Evolutionary conservation across 345 rosid genomes (phyloP).

Genomic region (Erodium maritimum): DNA sequence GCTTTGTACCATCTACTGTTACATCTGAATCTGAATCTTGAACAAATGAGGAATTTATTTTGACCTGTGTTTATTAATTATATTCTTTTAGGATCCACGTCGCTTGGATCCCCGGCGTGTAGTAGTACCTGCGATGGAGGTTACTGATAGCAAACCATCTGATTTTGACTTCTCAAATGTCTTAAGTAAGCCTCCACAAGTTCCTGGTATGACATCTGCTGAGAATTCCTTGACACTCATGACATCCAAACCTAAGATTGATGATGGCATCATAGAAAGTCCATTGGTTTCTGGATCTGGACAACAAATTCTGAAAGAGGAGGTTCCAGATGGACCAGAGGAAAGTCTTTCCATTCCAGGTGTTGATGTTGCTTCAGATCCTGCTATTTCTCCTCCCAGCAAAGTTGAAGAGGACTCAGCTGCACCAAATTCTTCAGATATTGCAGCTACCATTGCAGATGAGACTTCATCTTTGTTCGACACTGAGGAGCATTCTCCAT

Average conservation of each 20-base stretch:
- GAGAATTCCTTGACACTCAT: conserved; percentile 27
- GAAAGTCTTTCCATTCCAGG: conserved; percentile 32
- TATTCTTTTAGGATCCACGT: conserved; percentile 79
- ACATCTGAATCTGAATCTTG: no score
- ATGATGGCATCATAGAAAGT: conserved; percentile 35
- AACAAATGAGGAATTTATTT: conserved; percentile 1
- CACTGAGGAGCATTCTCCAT: conserved; percentile 35
- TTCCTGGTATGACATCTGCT: conserved; percentile 23
- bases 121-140: conserved; percentile 32
- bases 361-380: conserved; percentile 36
- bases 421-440: conserved; percentile 30
- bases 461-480: conserved; percentile 31
- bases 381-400: conserved; percentile 28
- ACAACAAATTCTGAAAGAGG: conserved; percentile 40
- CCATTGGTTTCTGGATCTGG: conserved; percentile 24
- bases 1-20: conserved; percentile 5
- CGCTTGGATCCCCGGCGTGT: conserved; percentile 84
- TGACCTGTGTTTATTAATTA: background rate
- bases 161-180: conserved; percentile 41
- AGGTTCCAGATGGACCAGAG: conserved; percentile 23
- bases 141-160: conserved; percentile 23
- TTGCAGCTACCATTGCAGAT: conserved; percentile 30
- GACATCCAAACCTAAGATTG: conserved; percentile 21
- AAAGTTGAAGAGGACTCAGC: conserved; percentile 33
- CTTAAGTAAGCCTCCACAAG: conserved; percentile 32